Base-by-base conservation (phyloP, 257 asterid genomes). In the Solanum virginianum region DNA sequence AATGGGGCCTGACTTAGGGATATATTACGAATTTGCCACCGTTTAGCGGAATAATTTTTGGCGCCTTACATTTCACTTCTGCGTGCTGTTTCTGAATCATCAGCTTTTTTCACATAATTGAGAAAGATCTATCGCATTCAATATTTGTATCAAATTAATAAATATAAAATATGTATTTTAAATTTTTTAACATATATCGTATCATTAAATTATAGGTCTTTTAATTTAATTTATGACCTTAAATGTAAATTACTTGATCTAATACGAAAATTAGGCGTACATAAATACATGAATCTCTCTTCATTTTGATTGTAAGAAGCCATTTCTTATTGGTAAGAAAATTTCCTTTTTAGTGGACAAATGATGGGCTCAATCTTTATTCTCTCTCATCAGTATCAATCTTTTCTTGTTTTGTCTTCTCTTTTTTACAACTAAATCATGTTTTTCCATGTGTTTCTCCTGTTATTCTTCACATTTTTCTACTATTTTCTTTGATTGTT, bases 381-480 rank as follows among this genome's bases (percentile, higher is more conserved):
- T 59, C 83, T 59, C 85, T 69, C 86, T 81, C 87, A 47, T 45
- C 53, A 39, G 18, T 29, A 66, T 80, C 87, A 72, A 36, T 29
- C 45, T 51, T 26, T 60, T 80, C 43, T 74, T 66, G 56, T 85
- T 53, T 43, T 54, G 74, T 55, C 62, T 20, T 45, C 60, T 62
- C 85, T 81, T 87, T 85, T 49, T 8, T 24, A 75, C 14, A 75
- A 82, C 71, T 54, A 47, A 72, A 32, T 49, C 57, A 75, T 54
- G 56, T 49, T 79, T 80, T 54, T 36, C 79, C 94, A 90, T 88
- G 94, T 88, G 91, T 75, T 87, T 53, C 83, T 84, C 83, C 88
- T 87, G 87, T 87, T 54, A 63, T 86, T 82, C 85, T 80, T 80
- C 47, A 88, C 56, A 75, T 82, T 85, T 90, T 85, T 90, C 83